phyloP scores from a whole-genome alignment of 169 alveolate genomes.

The Babesia bovis region DNA sequence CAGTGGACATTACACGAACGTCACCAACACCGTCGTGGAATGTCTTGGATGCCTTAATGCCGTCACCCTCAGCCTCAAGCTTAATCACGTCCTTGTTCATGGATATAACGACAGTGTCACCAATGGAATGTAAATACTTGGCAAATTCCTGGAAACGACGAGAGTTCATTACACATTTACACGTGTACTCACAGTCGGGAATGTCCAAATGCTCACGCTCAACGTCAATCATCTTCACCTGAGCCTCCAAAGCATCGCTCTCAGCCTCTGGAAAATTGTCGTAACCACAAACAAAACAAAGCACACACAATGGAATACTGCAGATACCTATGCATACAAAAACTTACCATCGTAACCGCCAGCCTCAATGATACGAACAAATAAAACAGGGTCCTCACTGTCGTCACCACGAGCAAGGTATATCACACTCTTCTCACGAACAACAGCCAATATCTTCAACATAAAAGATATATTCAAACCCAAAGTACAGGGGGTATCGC shows the following conservation, averaged over 20 bases:
- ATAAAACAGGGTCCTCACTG: conserved; percentile 68
- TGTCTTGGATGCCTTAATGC: conserved; percentile 76
- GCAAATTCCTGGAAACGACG: conserved; percentile 81
- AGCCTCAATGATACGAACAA: conserved; percentile 50
- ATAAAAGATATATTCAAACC: conserved; percentile 77
- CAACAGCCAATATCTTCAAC: conserved; percentile 76
- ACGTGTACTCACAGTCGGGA: conserved; percentile 81
- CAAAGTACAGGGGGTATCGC: conserved; percentile 81
- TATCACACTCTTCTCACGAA: conserved; percentile 73
- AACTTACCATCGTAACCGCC: conserved; percentile 25
- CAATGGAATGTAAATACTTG: conserved; percentile 80
- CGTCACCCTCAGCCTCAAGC: conserved; percentile 82
- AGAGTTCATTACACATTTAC: conserved; percentile 82
- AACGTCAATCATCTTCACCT: conserved; percentile 79
- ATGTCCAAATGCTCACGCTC: conserved; percentile 82
- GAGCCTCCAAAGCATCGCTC: conserved; percentile 73
- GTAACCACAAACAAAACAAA: neutral
- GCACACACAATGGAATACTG: neutral
- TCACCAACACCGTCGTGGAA: conserved; percentile 82
- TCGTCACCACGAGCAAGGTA: conserved; percentile 73
- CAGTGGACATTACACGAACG: conserved; percentile 75
- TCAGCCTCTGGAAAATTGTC: conserved; percentile 52
- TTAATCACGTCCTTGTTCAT: conserved; percentile 80
- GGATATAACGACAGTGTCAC: conserved; percentile 82
- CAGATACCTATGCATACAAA: neutral